Conservation (phyloP, 1,284 basidiomycete genomes). For the Ganoderma sinense region DNA sequence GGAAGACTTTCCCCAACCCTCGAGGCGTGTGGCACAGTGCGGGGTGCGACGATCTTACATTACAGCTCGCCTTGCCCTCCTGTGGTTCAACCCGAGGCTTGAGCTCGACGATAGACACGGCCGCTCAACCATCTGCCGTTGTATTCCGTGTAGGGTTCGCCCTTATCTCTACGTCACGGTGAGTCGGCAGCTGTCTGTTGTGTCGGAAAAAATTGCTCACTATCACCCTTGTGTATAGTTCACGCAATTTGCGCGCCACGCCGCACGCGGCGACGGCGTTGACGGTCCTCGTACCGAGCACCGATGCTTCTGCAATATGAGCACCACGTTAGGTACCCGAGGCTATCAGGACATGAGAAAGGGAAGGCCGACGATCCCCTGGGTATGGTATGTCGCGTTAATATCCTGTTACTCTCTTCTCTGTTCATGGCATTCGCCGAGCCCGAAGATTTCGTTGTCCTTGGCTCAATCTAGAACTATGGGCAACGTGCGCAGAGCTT, state of each 20-base stretch:
- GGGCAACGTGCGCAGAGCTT: not conserved
- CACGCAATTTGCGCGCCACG: not conserved
- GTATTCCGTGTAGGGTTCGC: no score
- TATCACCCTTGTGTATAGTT: not conserved
- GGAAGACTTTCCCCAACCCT: slow-evolving; percentile 1
- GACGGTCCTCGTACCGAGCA: slow-evolving; percentile 16
- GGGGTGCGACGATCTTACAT: slow-evolving; percentile 8
- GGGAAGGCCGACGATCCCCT: slow-evolving; percentile 16
- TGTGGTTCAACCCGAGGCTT: not conserved
- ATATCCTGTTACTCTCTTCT: slow-evolving; percentile 14
- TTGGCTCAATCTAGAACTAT: not conserved
- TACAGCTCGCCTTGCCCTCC: not conserved
- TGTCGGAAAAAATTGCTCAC: not conserved
- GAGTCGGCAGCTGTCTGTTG: not conserved
- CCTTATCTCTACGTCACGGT: not conserved
- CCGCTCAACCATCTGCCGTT: not conserved
- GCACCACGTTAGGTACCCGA: slow-evolving; percentile 4
- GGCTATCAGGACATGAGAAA: slow-evolving; percentile 10
- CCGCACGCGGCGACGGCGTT: slow-evolving; percentile 5
- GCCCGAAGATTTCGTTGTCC: not conserved
- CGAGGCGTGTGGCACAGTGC: not conserved
- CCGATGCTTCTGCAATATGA: slow-evolving; percentile 23
- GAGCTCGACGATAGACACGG: not conserved
- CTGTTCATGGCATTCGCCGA: not conserved
- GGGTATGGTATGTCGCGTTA: slow-evolving; percentile 5